A percentile compares a stretch with the other conserved stretches of the same genome.
These are phyloP conservation scores for Geotrichum reessii DNA, from an alignment of 1,139 yeast species.

Conservation along the genomic window DNA sequence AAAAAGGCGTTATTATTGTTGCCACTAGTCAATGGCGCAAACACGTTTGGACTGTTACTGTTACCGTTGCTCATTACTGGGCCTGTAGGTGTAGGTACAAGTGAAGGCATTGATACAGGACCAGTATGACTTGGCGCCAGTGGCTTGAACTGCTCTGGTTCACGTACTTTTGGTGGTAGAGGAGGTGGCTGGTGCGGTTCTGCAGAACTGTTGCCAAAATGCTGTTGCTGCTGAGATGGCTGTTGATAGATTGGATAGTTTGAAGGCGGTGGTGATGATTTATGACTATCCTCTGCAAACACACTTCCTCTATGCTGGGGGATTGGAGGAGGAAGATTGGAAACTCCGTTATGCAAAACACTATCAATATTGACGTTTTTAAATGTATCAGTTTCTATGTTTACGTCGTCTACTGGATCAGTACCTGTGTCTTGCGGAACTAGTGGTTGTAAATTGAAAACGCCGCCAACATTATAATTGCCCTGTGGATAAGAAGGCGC, in stretches of 20 bases:
- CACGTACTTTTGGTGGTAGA: constrained; percentile 16
- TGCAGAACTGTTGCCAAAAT: not conserved
- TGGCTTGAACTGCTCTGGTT: constrained; percentile 4
- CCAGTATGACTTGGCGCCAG: constrained; percentile 8
- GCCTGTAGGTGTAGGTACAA: constrained; percentile 13
- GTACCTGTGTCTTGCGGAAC: constrained; percentile 18
- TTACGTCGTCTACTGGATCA: constrained; percentile 32
- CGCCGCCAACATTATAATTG: constrained; percentile 17
- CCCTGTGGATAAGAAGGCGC: constrained; percentile 12
- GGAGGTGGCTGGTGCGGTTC: constrained; percentile 16
- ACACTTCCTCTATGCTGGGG: constrained; percentile 16
- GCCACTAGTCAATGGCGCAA: too few relatives aligned
- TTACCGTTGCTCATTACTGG: constrained; percentile 5
- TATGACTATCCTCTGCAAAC: constrained; percentile 9
- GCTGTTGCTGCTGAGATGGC: constrained; percentile 2
- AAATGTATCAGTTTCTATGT: constrained; percentile 33
- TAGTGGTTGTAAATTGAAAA: constrained; percentile 15
- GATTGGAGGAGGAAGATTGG: constrained; percentile 25
- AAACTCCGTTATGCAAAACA: constrained; percentile 37
- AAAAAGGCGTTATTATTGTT: constrained; percentile 10
- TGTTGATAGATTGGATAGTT: constrained; percentile 5
- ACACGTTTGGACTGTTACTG: constrained; percentile 9
- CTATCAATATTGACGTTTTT: constrained; percentile 38
- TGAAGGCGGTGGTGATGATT: constrained; percentile 12
- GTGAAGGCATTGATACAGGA: constrained; percentile 6